These are phyloP conservation scores for Forsythia suspensa DNA, from an alignment of 257 asterid species.

Conservation along the genomic window DNA sequence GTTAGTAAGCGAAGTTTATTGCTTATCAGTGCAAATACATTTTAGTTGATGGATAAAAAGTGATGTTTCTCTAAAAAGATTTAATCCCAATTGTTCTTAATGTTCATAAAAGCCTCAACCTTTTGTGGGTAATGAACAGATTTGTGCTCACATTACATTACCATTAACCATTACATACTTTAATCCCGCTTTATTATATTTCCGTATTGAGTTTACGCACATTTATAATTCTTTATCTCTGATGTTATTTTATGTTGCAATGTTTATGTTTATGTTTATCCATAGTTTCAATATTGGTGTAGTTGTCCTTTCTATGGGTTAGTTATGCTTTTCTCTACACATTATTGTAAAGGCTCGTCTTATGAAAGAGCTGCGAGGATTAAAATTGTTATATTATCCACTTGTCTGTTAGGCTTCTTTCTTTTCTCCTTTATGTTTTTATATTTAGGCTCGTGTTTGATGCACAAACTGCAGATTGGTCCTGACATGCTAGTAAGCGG, in stretches of 20 bases:
- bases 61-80: too few species aligned
- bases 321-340: background rate
- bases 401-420: background rate
- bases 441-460: background rate
- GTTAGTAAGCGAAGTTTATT: too few species aligned
- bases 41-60: too few species aligned
- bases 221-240: too few species aligned
- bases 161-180: too few species aligned
- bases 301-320: background rate
- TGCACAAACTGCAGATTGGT: slow-evolving; percentile 58
- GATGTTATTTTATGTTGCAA: background rate
- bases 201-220: background rate
- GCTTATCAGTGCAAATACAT: too few species aligned
- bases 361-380: background rate
- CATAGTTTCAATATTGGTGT: background rate
- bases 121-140: too few species aligned
- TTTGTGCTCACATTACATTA: too few species aligned
- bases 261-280: too few species aligned
- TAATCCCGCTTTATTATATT: background rate
- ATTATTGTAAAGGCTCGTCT: background rate
- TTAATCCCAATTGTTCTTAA: too few species aligned
- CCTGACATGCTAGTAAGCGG: slow-evolving; percentile 97
- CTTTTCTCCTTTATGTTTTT: too few species aligned
- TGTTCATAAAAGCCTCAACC: too few species aligned
- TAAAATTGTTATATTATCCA: background rate